Evolutionary conservation across 2,329 filamentous ascomycete genomes (phyloP), one percentile per base, ranked within the genome.

Genomic region (Diaporthe amygdali): DNA sequence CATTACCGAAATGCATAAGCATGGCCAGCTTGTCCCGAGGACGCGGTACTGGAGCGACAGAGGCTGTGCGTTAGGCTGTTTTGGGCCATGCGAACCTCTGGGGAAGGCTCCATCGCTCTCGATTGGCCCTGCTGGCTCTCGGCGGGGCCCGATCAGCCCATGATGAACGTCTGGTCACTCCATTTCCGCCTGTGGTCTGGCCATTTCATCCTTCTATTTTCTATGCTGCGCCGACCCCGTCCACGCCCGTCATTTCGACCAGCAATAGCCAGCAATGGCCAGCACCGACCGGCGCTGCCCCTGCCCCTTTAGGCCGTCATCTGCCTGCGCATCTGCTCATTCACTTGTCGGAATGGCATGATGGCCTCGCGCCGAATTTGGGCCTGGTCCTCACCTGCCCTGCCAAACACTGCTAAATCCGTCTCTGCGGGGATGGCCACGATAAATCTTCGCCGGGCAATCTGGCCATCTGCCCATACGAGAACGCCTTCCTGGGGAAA

Each of bases 141-240:
- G 71, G 71, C 71, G 68, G 32, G 55, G 27, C 55, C 71, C 71
- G 71, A 72, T 72, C 71, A 72, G 71, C 71, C 71, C 71, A 72
- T 66, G 59, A 70, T 63, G 68, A 56, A 63, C 68, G 32, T 44
- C 66, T 67, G 68, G 67, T 72, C 68, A 30, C 54, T 64, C 54
- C 63, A 72, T 71, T 72, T 25, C 41, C 46, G 55, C 39, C 68
- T 20, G 47, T 15, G 10, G 69, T 72, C 68, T 72, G 71, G 63
- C 71, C 71, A 72, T 66, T 51, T 22, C 47, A 56, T 56, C 52
- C 71, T 55, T 69, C 55, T 51, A 55, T 51, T 63, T 34, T 56
- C 27, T 20, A 47, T 20, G 22, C 51, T 55, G 39, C 61, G 71
- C 68, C 69, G 44, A 44, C 56, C n/a, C n/a, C n/a, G n/a, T n/a